Percentiles rank a stretch among this genome's conserved stretches.
These are phyloP conservation scores for Shiraia sp. DNA, from an alignment of 2,329 filamentous ascomycete species.

Conservation along the genomic window DNA sequence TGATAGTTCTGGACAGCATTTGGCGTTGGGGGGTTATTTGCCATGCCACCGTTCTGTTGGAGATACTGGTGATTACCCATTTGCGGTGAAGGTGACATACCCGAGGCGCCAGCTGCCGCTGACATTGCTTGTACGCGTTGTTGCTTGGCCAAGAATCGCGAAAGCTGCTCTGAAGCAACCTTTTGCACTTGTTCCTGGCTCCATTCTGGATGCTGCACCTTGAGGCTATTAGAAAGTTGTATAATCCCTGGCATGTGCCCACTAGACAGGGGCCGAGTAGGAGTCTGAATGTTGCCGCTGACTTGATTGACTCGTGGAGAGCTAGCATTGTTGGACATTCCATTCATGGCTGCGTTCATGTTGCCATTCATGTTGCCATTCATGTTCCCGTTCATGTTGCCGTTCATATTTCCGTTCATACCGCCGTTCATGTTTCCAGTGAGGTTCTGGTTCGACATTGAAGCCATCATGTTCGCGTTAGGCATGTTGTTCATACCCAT, in stretches of 20 bases:
- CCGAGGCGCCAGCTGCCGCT: slow-evolving; percentile 40
- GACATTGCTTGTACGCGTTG: slow-evolving; percentile 44
- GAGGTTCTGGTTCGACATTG: slow-evolving; percentile 36
- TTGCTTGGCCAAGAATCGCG: slow-evolving; percentile 35
- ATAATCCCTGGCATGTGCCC: slow-evolving; percentile 40
- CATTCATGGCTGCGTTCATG: slow-evolving; percentile 32
- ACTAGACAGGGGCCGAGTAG: slow-evolving; percentile 34
- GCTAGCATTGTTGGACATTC: slow-evolving; percentile 37
- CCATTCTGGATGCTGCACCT: slow-evolving; percentile 44
- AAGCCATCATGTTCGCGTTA: slow-evolving; percentile 41
- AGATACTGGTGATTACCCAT: slow-evolving; percentile 42
- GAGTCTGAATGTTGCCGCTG: slow-evolving; percentile 34
- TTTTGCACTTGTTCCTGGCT: slow-evolving; percentile 38
- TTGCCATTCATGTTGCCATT: slow-evolving; percentile 9
- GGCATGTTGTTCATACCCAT: slow-evolving; percentile 41
- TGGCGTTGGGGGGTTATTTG: slow-evolving; percentile 31
- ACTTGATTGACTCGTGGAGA: slow-evolving; percentile 41
- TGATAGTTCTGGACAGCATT: slow-evolving; percentile 44
- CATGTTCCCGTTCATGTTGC: slow-evolving; percentile 19
- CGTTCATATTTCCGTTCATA: slow-evolving; percentile 22
- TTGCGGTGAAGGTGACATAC: slow-evolving; percentile 36
- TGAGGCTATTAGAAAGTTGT: slow-evolving; percentile 37
- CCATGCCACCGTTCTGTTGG: slow-evolving; percentile 34
- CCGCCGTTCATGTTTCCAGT: slow-evolving; percentile 40
- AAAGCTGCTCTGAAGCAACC: slow-evolving; percentile 40